Conservation (phyloP, 805 yeast species). For the Suhomyces vadensis region DNA sequence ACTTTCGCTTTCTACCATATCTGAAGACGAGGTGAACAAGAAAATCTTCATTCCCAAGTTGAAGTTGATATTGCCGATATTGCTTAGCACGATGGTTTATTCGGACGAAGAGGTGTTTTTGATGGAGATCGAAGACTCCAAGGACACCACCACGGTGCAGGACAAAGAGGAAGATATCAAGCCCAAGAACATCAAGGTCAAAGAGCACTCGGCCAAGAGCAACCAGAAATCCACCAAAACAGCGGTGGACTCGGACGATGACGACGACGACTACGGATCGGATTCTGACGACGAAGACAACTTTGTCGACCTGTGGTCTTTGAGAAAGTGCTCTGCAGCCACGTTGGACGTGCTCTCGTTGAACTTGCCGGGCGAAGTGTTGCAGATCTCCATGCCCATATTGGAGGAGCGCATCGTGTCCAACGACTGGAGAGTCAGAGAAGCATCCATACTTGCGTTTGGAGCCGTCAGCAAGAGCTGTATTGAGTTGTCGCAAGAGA, state of each 20-base stretch:
- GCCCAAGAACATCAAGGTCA: constrained; percentile 74
- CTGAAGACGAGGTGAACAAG: constrained; percentile 41
- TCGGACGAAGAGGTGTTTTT: constrained; percentile 75
- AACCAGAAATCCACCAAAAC: constrained; percentile 11
- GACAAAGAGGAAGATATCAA: constrained; percentile 87
- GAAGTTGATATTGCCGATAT: constrained; percentile 66
- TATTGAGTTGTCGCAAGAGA: constrained; percentile 63
- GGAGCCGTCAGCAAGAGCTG: constrained; percentile 96
- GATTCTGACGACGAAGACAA: constrained; percentile 74
- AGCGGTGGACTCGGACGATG: constrained; percentile 33
- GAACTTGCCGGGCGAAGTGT: constrained; percentile 63
- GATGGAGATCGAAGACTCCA: constrained; percentile 63
- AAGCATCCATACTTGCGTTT: constrained; percentile 89
- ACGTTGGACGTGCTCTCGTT: constrained; percentile 81
- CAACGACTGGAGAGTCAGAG: constrained; percentile 83
- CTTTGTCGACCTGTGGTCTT: constrained; percentile 77
- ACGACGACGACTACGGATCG: constrained; percentile 59
- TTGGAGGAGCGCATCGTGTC: constrained; percentile 70
- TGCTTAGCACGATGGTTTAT: constrained; percentile 82
- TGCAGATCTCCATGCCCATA: constrained; percentile 69
- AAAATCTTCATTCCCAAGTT: constrained; percentile 56
- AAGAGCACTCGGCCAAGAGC: constrained; percentile 37
- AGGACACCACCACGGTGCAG: constrained; percentile 73
- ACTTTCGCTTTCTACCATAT: constrained; percentile 62
- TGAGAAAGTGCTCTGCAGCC: constrained; percentile 93